Evolutionary conservation across 108 stramenopile species (phyloP).

Genomic region (Cyclotella choctawhatcheeana): DNA sequence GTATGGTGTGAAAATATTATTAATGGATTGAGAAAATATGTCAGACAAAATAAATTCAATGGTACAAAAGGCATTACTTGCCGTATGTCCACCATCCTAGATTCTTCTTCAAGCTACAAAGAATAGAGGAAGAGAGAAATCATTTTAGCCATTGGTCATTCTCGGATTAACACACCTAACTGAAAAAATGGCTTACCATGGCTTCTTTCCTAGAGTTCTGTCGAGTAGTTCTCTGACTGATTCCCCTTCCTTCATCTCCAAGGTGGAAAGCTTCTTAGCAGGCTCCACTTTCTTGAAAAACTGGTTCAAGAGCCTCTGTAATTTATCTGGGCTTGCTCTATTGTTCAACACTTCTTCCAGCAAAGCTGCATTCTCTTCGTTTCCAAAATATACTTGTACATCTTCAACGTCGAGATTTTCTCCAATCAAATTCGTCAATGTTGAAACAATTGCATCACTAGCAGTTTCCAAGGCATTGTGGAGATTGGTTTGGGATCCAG

Average conservation of each 20-base stretch:
- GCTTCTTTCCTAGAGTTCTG: constrained; percentile 38
- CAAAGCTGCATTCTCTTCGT: not conserved
- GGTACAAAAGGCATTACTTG: not conserved
- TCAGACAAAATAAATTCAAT: no score
- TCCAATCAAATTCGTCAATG: constrained; percentile 25
- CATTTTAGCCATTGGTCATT: not conserved
- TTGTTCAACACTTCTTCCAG: constrained; percentile 15
- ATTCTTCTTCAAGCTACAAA: constrained; percentile 43
- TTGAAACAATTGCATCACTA: constrained; percentile 14
- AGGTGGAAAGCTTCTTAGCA: not conserved
- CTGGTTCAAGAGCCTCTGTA: not conserved
- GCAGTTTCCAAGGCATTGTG: not conserved
- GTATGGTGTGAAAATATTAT: constrained; percentile 68
- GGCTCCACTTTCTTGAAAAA: not conserved
- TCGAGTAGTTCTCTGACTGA: constrained; percentile 61
- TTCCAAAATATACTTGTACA: constrained; percentile 8
- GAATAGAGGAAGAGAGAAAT: not conserved
- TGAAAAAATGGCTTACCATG: constrained; percentile 9
- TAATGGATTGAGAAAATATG: no score
- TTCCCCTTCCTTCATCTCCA: constrained; percentile 50
- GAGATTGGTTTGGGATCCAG: not conserved
- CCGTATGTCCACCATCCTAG: constrained; percentile 39
- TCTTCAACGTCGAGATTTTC: constrained; percentile 9
- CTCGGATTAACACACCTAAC: not conserved
- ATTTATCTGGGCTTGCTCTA: not conserved